Evolutionary conservation across 805 yeast genomes (phyloP).

Genomic region (Priceomyces haplophilus): DNA sequence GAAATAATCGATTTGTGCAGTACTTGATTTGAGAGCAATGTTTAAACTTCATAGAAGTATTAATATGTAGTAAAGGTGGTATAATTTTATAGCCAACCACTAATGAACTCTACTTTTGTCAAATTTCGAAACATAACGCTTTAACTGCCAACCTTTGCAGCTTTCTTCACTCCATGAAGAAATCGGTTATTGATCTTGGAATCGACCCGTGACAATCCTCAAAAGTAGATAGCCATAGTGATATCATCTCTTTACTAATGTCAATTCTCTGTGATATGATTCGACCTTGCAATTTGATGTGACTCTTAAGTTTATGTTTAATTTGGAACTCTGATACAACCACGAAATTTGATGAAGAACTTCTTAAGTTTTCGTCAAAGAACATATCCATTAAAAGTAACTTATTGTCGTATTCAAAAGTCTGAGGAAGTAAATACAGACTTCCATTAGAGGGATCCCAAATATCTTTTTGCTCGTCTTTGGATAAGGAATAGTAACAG

Average conservation of each 20-base stretch:
- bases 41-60: no score
- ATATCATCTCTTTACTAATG: slow-evolving; percentile 18
- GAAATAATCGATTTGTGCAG: no score
- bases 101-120: not conserved
- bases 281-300: slow-evolving; percentile 11
- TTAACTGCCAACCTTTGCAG: no score
- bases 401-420: slow-evolving; percentile 13
- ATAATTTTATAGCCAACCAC: not conserved
- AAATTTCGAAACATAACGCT: no score
- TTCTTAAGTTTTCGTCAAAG: slow-evolving; percentile 15
- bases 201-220: slow-evolving; percentile 11
- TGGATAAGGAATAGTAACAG: slow-evolving; percentile 5
- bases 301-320: slow-evolving; percentile 16
- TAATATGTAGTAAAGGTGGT: not conserved
- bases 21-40: no score
- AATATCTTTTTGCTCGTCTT: slow-evolving; percentile 9
- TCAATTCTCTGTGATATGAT: slow-evolving; percentile 11
- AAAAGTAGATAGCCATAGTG: slow-evolving; percentile 17
- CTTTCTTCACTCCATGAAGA: not conserved
- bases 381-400: slow-evolving; percentile 19
- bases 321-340: slow-evolving; percentile 13
- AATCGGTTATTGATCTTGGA: slow-evolving; percentile 8
- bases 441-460: slow-evolving; percentile 16
- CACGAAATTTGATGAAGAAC: slow-evolving; percentile 12
- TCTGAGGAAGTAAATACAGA: slow-evolving; percentile 19